A percentile compares a stretch with the other conserved stretches of the same genome.
phyloP scores from a whole-genome alignment of 768 basidiomycete genomes.

The Vararia minispora region DNA sequence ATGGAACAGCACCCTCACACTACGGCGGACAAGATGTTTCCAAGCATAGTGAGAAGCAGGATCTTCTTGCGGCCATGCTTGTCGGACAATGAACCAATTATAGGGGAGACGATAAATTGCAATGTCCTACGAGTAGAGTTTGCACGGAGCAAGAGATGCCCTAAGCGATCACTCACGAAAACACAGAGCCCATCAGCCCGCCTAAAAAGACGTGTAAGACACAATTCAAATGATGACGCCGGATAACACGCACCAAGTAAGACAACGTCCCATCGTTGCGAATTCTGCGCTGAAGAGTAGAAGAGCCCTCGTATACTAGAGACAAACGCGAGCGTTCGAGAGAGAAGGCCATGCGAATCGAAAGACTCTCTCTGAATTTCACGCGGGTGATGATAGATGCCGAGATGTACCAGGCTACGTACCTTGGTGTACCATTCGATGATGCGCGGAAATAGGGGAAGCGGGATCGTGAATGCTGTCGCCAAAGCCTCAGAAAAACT shows the following conservation, averaged over 20 bases:
- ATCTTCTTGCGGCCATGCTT: conserved; percentile 80
- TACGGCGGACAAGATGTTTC: conserved; percentile 84
- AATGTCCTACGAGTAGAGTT: conserved; percentile 39
- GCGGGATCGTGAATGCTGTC: conserved; percentile 85
- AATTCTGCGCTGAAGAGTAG: conserved; percentile 46
- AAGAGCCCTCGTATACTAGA: conserved; percentile 56
- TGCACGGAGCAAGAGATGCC: not conserved
- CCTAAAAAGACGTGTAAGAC: conserved; percentile 25
- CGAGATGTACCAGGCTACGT: conserved; percentile 16
- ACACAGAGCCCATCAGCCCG: conserved; percentile 88
- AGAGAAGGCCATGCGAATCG: conserved; percentile 60
- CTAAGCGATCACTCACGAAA: conserved; percentile 52
- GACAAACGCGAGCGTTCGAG: conserved; percentile 56
- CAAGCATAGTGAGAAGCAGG: conserved; percentile 80
- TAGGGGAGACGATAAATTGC: conserved; percentile 76
- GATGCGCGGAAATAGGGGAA: conserved; percentile 97
- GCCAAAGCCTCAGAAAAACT: conserved; percentile 7
- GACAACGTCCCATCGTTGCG: conserved; percentile 87
- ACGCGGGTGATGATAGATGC: not conserved
- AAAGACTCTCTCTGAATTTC: conserved; percentile 54
- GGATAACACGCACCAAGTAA: conserved; percentile 54
- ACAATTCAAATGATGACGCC: not conserved
- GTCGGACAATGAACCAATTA: conserved; percentile 79
- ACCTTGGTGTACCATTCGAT: conserved; percentile 87
- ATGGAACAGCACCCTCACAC: conserved; percentile 40